Conservation (phyloP, 768 basidiomycete species). For the Nevesoporus exiguus region DNA sequence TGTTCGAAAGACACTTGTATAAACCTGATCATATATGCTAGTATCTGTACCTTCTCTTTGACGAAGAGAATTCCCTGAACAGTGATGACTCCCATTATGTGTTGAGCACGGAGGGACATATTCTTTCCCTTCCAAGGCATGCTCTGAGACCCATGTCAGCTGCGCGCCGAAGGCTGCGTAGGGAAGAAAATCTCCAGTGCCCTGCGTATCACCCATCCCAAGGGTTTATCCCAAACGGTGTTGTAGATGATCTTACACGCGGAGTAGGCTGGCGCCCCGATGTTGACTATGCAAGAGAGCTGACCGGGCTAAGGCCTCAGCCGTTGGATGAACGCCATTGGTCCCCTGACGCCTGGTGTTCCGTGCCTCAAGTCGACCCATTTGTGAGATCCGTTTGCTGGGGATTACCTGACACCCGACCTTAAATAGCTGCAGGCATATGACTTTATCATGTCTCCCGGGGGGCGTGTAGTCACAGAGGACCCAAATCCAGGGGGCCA, state of each 20-base stretch:
- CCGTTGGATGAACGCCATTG: constrained; percentile 54
- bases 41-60: constrained; percentile 93
- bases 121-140: constrained; percentile 60
- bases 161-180: constrained; percentile 56
- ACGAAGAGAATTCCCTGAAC: constrained; percentile 75
- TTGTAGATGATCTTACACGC: constrained; percentile 48
- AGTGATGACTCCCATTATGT: constrained; percentile 81
- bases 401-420: neutral
- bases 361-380: constrained; percentile 58
- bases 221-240: constrained; percentile 30
- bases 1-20: neutral
- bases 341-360: constrained; percentile 74
- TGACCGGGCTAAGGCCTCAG: constrained; percentile 55
- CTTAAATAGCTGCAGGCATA: constrained; percentile 50
- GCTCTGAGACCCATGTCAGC: constrained; percentile 56
- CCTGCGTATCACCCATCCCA: constrained; percentile 56
- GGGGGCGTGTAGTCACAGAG: constrained; percentile 52
- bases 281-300: constrained; percentile 72
- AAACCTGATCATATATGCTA: constrained; percentile 29
- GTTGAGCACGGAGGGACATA: constrained; percentile 94
- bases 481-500: constrained; percentile 64
- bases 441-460: constrained; percentile 73
- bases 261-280: constrained; percentile 75
- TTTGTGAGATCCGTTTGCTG: constrained; percentile 49
- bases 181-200: constrained; percentile 68